Conservation (phyloP, 108 stramenopile species). For the Nitzschia sp. region DNA sequence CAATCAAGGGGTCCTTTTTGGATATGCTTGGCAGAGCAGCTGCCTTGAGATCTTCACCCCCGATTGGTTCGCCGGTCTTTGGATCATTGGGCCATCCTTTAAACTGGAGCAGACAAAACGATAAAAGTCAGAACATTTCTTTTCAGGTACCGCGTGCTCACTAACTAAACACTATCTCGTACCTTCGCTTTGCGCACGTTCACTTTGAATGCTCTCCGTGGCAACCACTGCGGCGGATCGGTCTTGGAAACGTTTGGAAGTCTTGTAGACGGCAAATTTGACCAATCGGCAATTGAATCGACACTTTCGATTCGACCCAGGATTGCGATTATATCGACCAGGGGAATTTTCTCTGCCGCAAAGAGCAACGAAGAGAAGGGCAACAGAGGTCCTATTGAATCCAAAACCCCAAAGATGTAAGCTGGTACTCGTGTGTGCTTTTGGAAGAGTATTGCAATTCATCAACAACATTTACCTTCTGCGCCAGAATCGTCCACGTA, state of each 20-base stretch:
- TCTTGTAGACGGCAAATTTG: constrained; percentile 33
- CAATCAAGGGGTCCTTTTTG: constrained; percentile 25
- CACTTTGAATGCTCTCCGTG: constrained; percentile 40
- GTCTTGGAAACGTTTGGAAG: not conserved
- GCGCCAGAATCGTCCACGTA: constrained; percentile 34
- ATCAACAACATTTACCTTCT: not conserved
- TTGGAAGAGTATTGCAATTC: no score
- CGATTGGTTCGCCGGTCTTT: constrained; percentile 32
- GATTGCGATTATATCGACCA: constrained; percentile 37
- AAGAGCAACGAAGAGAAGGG: constrained; percentile 21
- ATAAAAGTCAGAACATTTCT: not conserved
- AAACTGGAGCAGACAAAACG: constrained; percentile 4
- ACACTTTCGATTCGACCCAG: constrained; percentile 31
- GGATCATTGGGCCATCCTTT: constrained; percentile 38
- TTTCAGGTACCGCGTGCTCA: no score
- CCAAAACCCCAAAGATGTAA: no score
- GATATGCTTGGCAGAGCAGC: constrained; percentile 19
- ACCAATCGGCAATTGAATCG: constrained; percentile 33
- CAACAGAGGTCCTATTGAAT: constrained; percentile 23
- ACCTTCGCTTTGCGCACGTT: constrained; percentile 30
- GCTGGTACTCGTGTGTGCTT: no score
- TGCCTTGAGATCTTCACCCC: constrained; percentile 31
- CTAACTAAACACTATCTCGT: not conserved
- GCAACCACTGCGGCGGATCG: constrained; percentile 40
- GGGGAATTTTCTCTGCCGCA: constrained; percentile 24